Evolutionary conservation across 805 yeast species (phyloP).

Genomic region (Torulaspora maleeae): DNA sequence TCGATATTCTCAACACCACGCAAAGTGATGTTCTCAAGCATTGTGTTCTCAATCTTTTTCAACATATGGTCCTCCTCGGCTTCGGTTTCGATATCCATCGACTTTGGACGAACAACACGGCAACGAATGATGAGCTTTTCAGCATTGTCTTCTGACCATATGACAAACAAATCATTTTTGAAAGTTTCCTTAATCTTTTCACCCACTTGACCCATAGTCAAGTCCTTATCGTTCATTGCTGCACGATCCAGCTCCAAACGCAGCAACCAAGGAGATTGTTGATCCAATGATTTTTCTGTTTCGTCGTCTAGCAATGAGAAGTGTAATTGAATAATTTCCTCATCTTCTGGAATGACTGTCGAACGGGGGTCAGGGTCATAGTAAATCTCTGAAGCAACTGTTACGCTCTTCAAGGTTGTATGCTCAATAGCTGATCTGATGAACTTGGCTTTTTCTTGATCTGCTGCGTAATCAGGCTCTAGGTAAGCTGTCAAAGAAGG

Average conservation of each 20-base stretch:
- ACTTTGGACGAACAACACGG: conserved; percentile 94
- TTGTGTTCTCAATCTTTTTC: conserved; percentile 90
- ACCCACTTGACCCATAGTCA: conserved; percentile 97
- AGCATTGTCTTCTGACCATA: conserved; percentile 99
- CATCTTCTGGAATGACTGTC: conserved; percentile 95
- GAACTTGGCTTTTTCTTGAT: conserved; percentile 89
- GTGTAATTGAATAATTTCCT: conserved; percentile 94
- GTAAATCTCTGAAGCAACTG: conserved; percentile 94
- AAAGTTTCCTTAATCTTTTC: conserved; percentile 89
- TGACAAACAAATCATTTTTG: conserved; percentile 91
- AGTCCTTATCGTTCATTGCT: conserved; percentile 95
- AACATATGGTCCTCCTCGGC: conserved; percentile 96
- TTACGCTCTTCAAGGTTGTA: conserved; percentile 88
- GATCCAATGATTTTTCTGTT: conserved; percentile 87
- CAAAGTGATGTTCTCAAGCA: conserved; percentile 89
- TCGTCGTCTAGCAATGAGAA: conserved; percentile 97
- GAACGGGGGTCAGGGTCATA: conserved; percentile 98
- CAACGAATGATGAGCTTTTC: conserved; percentile 95
- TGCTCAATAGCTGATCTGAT: conserved; percentile 97
- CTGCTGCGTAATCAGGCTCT: conserved; percentile 71
- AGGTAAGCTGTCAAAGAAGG: conserved; percentile 97
- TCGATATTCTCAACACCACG: conserved; percentile 94
- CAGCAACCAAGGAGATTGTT: conserved; percentile 96
- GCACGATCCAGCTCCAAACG: conserved; percentile 98
- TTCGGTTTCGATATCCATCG: conserved; percentile 87